Evolutionary conservation across 1,284 basidiomycete species (phyloP), one percentile per base, ranked within the genome.

Genomic region (Puccinia triticina): DNA sequence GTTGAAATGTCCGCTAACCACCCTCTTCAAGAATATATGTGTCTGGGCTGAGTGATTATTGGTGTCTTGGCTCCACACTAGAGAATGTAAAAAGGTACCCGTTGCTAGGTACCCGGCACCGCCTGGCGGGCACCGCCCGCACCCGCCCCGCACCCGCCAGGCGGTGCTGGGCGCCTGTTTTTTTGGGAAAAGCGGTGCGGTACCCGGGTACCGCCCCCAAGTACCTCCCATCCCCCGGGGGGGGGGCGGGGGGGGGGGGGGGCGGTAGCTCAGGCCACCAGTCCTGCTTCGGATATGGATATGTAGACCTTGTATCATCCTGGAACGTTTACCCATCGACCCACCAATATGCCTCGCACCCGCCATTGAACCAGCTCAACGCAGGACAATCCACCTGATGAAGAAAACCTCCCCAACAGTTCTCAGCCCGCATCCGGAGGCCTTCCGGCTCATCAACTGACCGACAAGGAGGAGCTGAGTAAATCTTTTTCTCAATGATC

Each of bases 391-490:
- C 10, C 7, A 55, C 53, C 53, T 55, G 53, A 21, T 8, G 53
- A 55, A 12, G 53, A 55, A 55, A 55, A 55, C 53, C 10, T 12
- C 53, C 53, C 53, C 10, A 55, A 55, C 23, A 55, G 53, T 21
- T 55, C 53, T 55, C 53, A 55, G 53, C 11, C 53, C 53, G 53
- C 53, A 55, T 55, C 53, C 10, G 53, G 53, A 55, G 23, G 10
- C 53, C 5, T 55, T 55, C 53, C 53, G 11, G 23, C 53, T 55
- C 21, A 26, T 14, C 5, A 21, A 64, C 10, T 67, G 34, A 43
- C 64, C 18, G 34, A 67, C 29, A 18, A 67, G 40, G 64, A 67
- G 40, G 64, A 67, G 64, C 40, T 67, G n/a, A 26, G 64, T 67
- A 37, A 10, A 10, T 59, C 29, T 40, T 67, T 67, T 67, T 40